A percentile compares a stretch with the other conserved stretches of the same genome.
Evolutionary conservation across 2,329 filamentous ascomycete genomes (phyloP).

Genomic region (Ophiostoma angusticollis): DNA sequence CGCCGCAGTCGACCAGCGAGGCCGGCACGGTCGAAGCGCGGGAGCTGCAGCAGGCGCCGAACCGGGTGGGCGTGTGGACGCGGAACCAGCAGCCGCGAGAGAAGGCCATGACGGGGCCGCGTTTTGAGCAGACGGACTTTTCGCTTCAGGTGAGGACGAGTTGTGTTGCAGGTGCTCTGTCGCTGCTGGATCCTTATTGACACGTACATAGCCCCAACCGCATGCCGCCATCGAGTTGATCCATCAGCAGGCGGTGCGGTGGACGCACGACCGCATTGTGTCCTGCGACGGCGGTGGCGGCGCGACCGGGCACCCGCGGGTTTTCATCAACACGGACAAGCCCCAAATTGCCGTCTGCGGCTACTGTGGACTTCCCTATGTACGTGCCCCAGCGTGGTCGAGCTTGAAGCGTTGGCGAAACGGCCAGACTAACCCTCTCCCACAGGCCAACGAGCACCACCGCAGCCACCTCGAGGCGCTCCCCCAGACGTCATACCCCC

Average conservation of each 20-base stretch:
- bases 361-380: slow-evolving; percentile 90
- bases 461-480: slow-evolving; percentile 72
- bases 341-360: slow-evolving; percentile 76
- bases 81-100: slow-evolving; percentile 69
- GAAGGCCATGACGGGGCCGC: slow-evolving; percentile 79
- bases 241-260: slow-evolving; percentile 87
- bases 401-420: background rate
- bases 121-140: slow-evolving; percentile 97
- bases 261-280: slow-evolving; percentile 72
- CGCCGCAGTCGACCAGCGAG: slow-evolving; percentile 30
- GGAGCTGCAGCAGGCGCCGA: slow-evolving; percentile 62
- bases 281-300: slow-evolving; percentile 89
- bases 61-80: slow-evolving; percentile 71
- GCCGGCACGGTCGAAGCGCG: slow-evolving; percentile 1
- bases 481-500: slow-evolving; percentile 67
- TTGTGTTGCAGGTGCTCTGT: too few species aligned
- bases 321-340: slow-evolving; percentile 98
- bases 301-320: slow-evolving; percentile 74
- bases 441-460: slow-evolving; percentile 80
- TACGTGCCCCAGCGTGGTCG: slow-evolving; percentile 45
- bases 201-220: slow-evolving; percentile 59
- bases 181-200: slow-evolving; percentile 17
- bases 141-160: slow-evolving; percentile 61
- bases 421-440: background rate
- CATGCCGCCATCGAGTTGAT: slow-evolving; percentile 88